A percentile compares a stretch with the other conserved stretches of the same genome.
Conservation (phyloP, 2,329 filamentous ascomycete genomes). For the Colletotrichum eremochloae region DNA sequence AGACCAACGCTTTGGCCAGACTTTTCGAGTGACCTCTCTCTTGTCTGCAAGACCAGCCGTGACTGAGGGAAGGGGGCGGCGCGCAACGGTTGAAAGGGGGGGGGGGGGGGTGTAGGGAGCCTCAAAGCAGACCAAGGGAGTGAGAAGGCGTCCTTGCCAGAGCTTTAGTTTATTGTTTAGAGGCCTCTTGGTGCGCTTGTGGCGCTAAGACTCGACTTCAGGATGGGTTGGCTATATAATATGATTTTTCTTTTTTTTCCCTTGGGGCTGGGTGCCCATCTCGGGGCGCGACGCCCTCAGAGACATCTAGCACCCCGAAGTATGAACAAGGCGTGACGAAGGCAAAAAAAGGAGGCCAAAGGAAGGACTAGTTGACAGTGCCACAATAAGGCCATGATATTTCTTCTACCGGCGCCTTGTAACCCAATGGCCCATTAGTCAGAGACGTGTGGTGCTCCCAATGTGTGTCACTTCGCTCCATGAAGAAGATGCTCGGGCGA, state of each 20-base stretch:
- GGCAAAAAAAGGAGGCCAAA: slow-evolving; percentile 2
- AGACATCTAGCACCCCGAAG: slow-evolving; percentile 26
- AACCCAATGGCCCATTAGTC: slow-evolving; percentile 12
- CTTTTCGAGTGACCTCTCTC: slow-evolving; percentile 9
- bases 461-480: slow-evolving; percentile 13
- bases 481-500: slow-evolving; percentile 9
- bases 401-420: slow-evolving; percentile 38
- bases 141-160: slow-evolving; percentile 36
- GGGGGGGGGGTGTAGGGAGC: neutral
- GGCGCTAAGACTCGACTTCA: slow-evolving; percentile 35
- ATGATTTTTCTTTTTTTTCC: slow-evolving; percentile 7
- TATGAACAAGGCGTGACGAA: slow-evolving; percentile 5
- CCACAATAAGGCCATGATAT: slow-evolving; percentile 30
- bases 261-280: neutral
- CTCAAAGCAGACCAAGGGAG: slow-evolving; percentile 35
- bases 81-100: slow-evolving; percentile 3
- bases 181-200: slow-evolving; percentile 27
- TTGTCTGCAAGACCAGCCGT: neutral
- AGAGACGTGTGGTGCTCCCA: slow-evolving; percentile 17
- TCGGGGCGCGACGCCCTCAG: slow-evolving; percentile 27
- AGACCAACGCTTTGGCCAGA: slow-evolving; percentile 32
- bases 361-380: slow-evolving; percentile 29
- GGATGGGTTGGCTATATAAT: slow-evolving; percentile 13
- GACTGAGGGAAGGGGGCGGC: slow-evolving; percentile 16
- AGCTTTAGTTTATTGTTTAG: slow-evolving; percentile 30